phyloP scores from a whole-genome alignment of 495 filamentous ascomycete genomes.

The Amorphotheca resinae region DNA sequence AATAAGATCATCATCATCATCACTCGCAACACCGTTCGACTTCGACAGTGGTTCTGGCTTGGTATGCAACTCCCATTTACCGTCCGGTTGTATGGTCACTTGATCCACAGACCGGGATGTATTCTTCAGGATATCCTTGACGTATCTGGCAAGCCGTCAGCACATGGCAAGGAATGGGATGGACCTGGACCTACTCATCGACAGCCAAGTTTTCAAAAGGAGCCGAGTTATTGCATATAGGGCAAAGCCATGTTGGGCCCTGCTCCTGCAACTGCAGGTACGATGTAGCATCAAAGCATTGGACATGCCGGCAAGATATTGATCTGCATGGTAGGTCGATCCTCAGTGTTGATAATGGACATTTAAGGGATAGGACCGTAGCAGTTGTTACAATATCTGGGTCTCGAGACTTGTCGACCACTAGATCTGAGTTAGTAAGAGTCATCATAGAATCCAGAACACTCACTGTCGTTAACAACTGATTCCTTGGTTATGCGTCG shows the following conservation, averaged over 20 bases:
- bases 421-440: slow-evolving; percentile 28
- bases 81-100: slow-evolving; percentile 81
- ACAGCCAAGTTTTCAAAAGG: slow-evolving; percentile 71
- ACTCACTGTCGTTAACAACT: slow-evolving; percentile 75
- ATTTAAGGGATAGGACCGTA: slow-evolving; percentile 79
- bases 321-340: slow-evolving; percentile 73
- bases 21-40: slow-evolving; percentile 24
- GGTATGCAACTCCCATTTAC: slow-evolving; percentile 51
- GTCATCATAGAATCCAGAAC: not conserved
- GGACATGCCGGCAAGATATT: slow-evolving; percentile 70
- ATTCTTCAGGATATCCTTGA: slow-evolving; percentile 65
- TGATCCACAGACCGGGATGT: slow-evolving; percentile 62
- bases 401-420: slow-evolving; percentile 71
- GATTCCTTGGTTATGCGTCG: slow-evolving; percentile 68
- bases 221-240: slow-evolving; percentile 75
- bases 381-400: slow-evolving; percentile 80
- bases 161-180: not conserved
- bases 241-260: slow-evolving; percentile 88
- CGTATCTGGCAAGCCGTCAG: slow-evolving; percentile 48
- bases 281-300: slow-evolving; percentile 90
- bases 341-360: slow-evolving; percentile 74
- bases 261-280: slow-evolving; percentile 93
- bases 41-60: slow-evolving; percentile 17
- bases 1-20: slow-evolving; percentile 58
- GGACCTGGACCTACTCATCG: slow-evolving; percentile 54